Evolutionary conservation across 2,329 filamentous ascomycete species (phyloP).

Genomic region (Alternaria sp.): DNA sequence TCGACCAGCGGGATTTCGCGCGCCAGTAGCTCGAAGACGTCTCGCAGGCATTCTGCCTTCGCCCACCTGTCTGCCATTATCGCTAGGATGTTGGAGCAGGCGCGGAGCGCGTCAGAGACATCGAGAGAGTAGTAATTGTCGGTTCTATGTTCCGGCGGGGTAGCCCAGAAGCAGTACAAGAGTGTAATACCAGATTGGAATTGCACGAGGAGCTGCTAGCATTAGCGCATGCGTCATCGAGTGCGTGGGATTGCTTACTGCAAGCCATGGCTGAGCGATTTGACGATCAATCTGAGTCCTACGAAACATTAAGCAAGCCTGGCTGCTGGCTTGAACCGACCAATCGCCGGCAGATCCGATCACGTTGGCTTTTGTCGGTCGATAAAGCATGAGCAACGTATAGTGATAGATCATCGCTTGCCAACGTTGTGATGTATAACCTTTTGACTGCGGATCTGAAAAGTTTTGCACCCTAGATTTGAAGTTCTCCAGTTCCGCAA

Average conservation of each 20-base stretch:
- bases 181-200: conserved; percentile 48
- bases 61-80: conserved; percentile 49
- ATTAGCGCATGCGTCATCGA: conserved; percentile 1
- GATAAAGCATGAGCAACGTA: conserved; percentile 24
- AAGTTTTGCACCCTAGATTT: conserved; percentile 21
- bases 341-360: conserved; percentile 24
- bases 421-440: conserved; percentile 28
- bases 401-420: conserved; percentile 31
- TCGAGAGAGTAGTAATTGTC: conserved; percentile 32
- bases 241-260: conserved; percentile 6
- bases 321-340: conserved; percentile 27
- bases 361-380: conserved; percentile 22
- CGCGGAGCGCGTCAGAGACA: conserved; percentile 45
- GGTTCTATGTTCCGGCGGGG: conserved; percentile 37
- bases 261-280: conserved; percentile 28
- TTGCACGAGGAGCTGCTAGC: conserved; percentile 19
- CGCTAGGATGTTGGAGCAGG: conserved; percentile 47
- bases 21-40: conserved; percentile 45
- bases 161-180: conserved; percentile 48
- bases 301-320: conserved; percentile 27
- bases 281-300: conserved; percentile 28
- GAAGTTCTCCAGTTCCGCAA: conserved; percentile 23
- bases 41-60: conserved; percentile 43
- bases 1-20: conserved; percentile 28
- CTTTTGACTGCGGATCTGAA: conserved; percentile 25